These are phyloP conservation scores for Microdochium trichocladiopsis DNA, from an alignment of 2,329 filamentous ascomycete species.

Conservation along the genomic window DNA sequence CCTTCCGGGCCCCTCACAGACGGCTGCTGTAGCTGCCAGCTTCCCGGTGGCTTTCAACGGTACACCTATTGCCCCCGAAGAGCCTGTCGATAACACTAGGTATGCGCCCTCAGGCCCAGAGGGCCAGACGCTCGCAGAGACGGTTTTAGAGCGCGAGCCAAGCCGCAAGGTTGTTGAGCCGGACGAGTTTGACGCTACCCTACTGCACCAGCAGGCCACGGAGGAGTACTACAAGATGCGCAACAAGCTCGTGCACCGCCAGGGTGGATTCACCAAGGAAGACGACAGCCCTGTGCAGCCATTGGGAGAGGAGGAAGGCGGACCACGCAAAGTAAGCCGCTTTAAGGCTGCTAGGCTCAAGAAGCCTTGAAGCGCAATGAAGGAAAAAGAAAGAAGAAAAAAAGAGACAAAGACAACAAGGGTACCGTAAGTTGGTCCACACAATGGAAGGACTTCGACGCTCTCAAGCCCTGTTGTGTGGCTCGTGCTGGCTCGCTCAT, in stretches of 20 bases:
- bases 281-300: conserved; percentile 61
- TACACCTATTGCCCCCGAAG: conserved; percentile 23
- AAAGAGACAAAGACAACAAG: neutral
- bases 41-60: conserved; percentile 13
- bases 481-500: no score
- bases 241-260: conserved; percentile 73
- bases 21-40: conserved; percentile 4
- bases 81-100: conserved; percentile 33
- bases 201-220: conserved; percentile 71
- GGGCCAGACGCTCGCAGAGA: conserved; percentile 51
- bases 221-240: conserved; percentile 77
- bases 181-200: conserved; percentile 64
- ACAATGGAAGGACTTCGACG: neutral
- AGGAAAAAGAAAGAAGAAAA: neutral
- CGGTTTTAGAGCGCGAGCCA: conserved; percentile 47
- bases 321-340: conserved; percentile 57
- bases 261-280: conserved; percentile 74
- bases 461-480: neutral
- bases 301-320: conserved; percentile 59
- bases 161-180: conserved; percentile 29
- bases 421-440: neutral
- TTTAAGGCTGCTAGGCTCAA: conserved; percentile 66
- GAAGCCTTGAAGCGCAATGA: conserved; percentile 27
- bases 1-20: conserved; percentile 11
- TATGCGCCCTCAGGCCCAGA: conserved; percentile 40